Evolutionary conservation across 208 protist genomes (phyloP), one percentile per base, ranked within the genome.

Genomic region (Leishmania lainsoni): DNA sequence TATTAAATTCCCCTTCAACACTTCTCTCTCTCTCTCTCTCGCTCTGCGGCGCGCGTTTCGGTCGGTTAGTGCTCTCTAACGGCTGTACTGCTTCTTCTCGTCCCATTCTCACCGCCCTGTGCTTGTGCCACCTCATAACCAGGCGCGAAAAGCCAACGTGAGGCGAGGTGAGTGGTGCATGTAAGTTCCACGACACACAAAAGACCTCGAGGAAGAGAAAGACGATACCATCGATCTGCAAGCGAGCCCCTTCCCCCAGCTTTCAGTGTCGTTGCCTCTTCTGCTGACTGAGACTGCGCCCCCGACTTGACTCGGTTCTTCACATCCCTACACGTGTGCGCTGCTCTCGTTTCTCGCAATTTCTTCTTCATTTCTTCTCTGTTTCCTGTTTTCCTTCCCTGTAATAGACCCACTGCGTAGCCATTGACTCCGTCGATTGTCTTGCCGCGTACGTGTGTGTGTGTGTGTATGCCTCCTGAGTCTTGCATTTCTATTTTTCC

Each of bases 361-460:
- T 69, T 69, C 16, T 69, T 69, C 5, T 63, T 2, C 3, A 48
- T 10, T 69, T 69, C 16, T 69, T 69, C 5, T 63, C 22, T n/a
- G 10, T n/a, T 17, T 63, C 58, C 32, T 4, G 17, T 45, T 45
- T 17, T 22, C 22, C 3, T 39, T 16, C 22, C 65, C 20, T 69
- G 26, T 69, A 69, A 69, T 26, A 16, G 51, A 32, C 59, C 59
- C 59, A 65, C n/a, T 42, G 65, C 16, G 12, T 69, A 45, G 29
- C 10, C 9, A 26, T 69, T 69, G 32, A 48, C n/a, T 22, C 12
- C 35, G 32, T 10, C 12, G 3, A 26, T 35, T 65, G 59, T 4
- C n/a, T 65, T 65, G 59, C 59, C n/a, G 59, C 10, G 59, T 48
- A 49, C 5, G 71, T 75, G 71, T 59, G 49, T 59, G 71, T 75